A percentile compares a stretch with the other conserved stretches of the same genome.
phyloP scores from a whole-genome alignment of 108 stramenopile genomes.

The Nitzschia sp. region DNA sequence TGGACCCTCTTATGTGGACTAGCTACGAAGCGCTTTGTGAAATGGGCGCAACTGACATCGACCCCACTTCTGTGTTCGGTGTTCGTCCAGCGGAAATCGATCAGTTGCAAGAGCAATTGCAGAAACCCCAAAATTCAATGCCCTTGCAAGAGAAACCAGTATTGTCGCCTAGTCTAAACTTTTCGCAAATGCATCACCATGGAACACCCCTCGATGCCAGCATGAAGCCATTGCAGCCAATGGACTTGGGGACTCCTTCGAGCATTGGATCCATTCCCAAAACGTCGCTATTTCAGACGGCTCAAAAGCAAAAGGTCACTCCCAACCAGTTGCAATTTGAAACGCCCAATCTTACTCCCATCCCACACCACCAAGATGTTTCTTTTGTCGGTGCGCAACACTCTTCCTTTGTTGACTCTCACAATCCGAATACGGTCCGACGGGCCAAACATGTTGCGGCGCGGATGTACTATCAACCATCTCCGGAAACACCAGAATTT shows the following conservation, averaged over 20 bases:
- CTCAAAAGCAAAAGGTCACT: slow-evolving; percentile 26
- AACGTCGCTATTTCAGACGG: slow-evolving; percentile 45
- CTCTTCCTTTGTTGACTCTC: slow-evolving; percentile 15
- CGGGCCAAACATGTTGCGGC: slow-evolving; percentile 54
- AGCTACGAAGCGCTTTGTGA: slow-evolving; percentile 83
- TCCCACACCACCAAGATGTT: slow-evolving; percentile 40
- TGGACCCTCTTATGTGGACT: slow-evolving; percentile 88
- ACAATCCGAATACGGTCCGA: slow-evolving; percentile 37
- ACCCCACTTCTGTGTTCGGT: slow-evolving; percentile 73
- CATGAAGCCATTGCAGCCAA: slow-evolving; percentile 17
- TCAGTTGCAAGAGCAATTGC: slow-evolving; percentile 24
- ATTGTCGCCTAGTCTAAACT: slow-evolving; percentile 20
- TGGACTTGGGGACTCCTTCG: slow-evolving; percentile 35
- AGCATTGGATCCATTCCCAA: slow-evolving; percentile 29
- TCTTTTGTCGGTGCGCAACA: slow-evolving; percentile 13
- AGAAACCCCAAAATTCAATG: slow-evolving; percentile 16
- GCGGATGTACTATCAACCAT: slow-evolving; percentile 52
- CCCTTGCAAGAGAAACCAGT: slow-evolving; percentile 31
- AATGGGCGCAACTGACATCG: slow-evolving; percentile 65
- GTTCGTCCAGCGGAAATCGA: slow-evolving; percentile 44
- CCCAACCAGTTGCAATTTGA: slow-evolving; percentile 44
- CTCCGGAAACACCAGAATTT: slow-evolving; percentile 48
- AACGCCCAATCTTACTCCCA: slow-evolving; percentile 68
- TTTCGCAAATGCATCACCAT: slow-evolving; percentile 24
- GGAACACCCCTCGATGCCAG: slow-evolving; percentile 22